Evolutionary conservation across 2,329 filamentous ascomycete species (phyloP), one percentile per base, ranked within the genome.

Genomic region (Zelopaecilomyces penicillatus): DNA sequence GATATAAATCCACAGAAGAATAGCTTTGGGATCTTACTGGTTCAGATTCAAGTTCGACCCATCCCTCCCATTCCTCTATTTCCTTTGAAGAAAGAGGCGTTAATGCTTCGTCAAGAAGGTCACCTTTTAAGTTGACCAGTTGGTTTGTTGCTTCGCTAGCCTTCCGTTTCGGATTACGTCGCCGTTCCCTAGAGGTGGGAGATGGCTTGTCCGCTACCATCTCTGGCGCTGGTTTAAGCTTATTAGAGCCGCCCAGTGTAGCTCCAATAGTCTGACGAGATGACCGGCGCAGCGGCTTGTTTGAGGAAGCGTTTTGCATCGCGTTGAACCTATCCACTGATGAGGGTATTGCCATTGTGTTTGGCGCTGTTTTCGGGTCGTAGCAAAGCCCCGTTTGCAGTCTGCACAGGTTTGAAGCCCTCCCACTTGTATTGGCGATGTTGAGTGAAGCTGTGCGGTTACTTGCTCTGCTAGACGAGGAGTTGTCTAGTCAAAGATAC

Each of bases 21-120:
- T 34, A 27, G 30, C 11, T 4, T 4, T 12, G 5, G 6, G 6
- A n/a, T 59, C 77, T 65, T 65, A 88, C 87, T 6, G 90, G 90
- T 50, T 96, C 89, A 5, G 88, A 95, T 64, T 95, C 89, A 41
- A 97, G 75, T 58, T 96, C 89, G 46, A 83, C 76, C 80, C 85
- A 91, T 27, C 84, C 83, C 41, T 78, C 71, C 80, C 83, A 89
- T 30, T 73, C 70, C 28, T 73, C 63, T 27, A 75, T 71, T 53
- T 85, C 80, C 30, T 73, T 63, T 5, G 63, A 56, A 4, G 65
- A 66, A 45, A 78, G 67, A 8, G 71, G 71, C 33, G 64, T 65
- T 45, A 80, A 61, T 1, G 71, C 61, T 36, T 70, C 65, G 6
- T 68, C 62, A 29, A 76, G 63, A 3, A 75, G 59, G n/a, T 70